Evolutionary conservation across 305 asterid genomes (phyloP).

Genomic region (Fraxinus platypoda): DNA sequence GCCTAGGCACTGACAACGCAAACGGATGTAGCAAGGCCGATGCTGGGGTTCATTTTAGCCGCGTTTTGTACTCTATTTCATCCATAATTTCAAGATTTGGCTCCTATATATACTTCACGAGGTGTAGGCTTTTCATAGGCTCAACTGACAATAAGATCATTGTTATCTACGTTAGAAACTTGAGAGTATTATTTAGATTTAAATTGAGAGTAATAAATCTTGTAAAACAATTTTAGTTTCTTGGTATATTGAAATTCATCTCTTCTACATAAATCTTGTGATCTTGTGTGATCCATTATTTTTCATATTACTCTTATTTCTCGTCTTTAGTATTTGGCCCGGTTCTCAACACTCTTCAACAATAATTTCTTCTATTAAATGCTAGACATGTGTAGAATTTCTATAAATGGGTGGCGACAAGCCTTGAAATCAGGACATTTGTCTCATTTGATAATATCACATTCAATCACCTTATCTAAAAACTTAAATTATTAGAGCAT

Average conservation of each 20-base stretch:
- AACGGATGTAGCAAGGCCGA: background rate
- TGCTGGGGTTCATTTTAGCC: background rate
- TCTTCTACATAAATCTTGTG: background rate
- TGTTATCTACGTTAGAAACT: background rate
- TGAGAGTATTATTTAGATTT: background rate
- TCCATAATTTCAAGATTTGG: background rate
- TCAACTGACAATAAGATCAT: background rate
- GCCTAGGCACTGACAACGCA: background rate
- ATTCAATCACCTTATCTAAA: background rate
- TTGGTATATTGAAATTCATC: background rate
- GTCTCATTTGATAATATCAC: background rate
- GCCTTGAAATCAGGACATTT: background rate
- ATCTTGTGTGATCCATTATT: background rate
- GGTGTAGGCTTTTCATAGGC: background rate
- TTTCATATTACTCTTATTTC: background rate
- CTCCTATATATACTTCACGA: background rate
- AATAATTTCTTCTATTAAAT: background rate
- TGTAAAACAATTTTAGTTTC: background rate
- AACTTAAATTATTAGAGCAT: background rate
- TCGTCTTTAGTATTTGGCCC: background rate
- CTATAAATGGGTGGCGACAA: background rate
- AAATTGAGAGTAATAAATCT: background rate
- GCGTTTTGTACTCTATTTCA: background rate
- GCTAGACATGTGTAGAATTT: background rate
- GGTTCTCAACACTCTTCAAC: background rate